Evolutionary conservation across 306 rosid species (phyloP).

Genomic region (Prunus armeniaca): DNA sequence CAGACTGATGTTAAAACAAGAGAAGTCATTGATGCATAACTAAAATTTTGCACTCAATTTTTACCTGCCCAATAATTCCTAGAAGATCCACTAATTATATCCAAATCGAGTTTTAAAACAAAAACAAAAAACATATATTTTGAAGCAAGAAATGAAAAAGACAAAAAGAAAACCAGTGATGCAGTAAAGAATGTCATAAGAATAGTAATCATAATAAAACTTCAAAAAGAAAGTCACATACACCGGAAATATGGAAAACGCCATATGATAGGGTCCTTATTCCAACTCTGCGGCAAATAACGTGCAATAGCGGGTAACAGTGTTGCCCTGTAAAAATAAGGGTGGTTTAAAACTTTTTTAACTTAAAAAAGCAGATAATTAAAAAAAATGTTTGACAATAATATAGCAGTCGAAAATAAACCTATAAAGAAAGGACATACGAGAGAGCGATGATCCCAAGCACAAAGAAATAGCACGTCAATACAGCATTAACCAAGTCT

Average conservation of each 20-base stretch:
- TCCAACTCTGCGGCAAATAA: conserved; percentile 80
- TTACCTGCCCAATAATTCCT: not conserved
- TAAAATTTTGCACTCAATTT: not conserved
- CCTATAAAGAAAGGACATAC: conserved; percentile 48
- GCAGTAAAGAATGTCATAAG: not conserved
- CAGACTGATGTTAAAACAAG: conserved; percentile 4
- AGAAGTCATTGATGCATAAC: not conserved
- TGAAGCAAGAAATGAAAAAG: not conserved
- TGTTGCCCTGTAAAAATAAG: conserved; percentile 70
- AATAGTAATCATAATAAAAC: conserved; percentile 7
- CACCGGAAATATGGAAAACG: conserved; percentile 82
- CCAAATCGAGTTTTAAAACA: not conserved
- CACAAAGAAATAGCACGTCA: conserved; percentile 91
- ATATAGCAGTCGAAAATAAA: not conserved
- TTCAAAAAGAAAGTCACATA: conserved; percentile 39
- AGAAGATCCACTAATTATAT: not conserved
- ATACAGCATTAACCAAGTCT: conserved; percentile 96
- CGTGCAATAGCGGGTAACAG: conserved; percentile 78
- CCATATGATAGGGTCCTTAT: conserved; percentile 62
- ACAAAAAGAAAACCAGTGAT: not conserved
- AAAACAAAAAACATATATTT: not conserved
- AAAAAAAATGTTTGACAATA: too few relatives aligned
- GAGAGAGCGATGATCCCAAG: conserved; percentile 97
- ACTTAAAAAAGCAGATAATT: not conserved
- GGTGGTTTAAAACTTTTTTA: not conserved